phyloP scores from a whole-genome alignment of 2,329 filamentous ascomycete genomes.

The Arthrobotrys sinensis region DNA sequence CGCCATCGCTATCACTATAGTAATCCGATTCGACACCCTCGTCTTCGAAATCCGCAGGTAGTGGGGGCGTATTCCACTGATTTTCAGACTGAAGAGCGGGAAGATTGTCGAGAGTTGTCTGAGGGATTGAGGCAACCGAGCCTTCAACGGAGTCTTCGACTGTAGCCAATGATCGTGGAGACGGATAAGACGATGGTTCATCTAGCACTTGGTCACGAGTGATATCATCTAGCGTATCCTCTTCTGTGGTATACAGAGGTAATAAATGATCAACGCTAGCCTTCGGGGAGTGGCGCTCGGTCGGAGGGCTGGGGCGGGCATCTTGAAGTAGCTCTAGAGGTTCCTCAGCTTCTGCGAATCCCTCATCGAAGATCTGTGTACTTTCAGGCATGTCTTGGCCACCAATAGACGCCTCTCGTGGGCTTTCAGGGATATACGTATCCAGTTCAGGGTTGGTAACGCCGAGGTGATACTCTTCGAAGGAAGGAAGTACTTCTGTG shows the following conservation, averaged over 20 bases:
- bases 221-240: background rate
- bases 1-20: slow-evolving; percentile 7
- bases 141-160: background rate
- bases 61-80: background rate
- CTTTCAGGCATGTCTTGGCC: background rate
- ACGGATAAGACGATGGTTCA: background rate
- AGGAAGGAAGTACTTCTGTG: background rate
- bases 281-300: background rate
- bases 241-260: background rate
- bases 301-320: background rate
- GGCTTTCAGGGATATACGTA: background rate
- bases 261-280: background rate
- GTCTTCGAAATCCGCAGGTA: slow-evolving; percentile 32
- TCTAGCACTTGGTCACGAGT: background rate
- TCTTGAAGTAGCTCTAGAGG: background rate
- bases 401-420: background rate
- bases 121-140: background rate
- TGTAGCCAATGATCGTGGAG: background rate
- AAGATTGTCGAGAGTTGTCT: background rate
- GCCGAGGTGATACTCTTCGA: background rate
- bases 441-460: background rate
- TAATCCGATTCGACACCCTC: slow-evolving; percentile 47
- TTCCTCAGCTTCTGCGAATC: background rate
- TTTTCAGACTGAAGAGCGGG: background rate
- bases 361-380: background rate